phyloP scores from a whole-genome alignment of 345 rosid genomes.

The Brassica nigra region DNA sequence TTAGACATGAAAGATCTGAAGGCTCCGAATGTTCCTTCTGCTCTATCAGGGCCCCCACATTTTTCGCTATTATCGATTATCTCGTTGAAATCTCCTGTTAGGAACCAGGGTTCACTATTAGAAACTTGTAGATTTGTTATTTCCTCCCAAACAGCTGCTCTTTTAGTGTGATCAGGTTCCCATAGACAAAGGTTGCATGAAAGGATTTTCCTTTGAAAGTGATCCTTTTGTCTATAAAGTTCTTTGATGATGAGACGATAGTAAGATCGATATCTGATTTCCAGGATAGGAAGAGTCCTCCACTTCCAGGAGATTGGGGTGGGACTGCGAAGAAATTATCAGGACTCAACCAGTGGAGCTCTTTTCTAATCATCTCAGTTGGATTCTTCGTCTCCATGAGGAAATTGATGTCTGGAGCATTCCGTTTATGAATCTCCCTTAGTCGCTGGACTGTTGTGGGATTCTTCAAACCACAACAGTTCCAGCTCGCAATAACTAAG shows the following conservation, averaged over 20 bases:
- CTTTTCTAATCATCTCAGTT: neutral
- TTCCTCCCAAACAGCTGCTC: neutral
- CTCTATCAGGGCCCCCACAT: no score
- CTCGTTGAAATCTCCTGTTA: neutral
- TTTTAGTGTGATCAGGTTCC: neutral
- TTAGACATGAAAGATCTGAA: no score
- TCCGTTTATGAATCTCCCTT: neutral
- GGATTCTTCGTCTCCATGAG: neutral
- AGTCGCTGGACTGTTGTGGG: no score
- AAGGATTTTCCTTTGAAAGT: neutral
- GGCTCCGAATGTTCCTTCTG: no score
- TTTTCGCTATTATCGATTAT: neutral
- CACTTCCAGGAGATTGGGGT: no score
- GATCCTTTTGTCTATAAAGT: neutral
- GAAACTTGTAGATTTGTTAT: neutral
- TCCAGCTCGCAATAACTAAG: neutral
- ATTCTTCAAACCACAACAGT: neutral
- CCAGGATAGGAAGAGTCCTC: no score
- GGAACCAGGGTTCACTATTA: neutral
- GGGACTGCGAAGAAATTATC: no score
- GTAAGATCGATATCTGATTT: neutral
- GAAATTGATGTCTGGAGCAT: neutral
- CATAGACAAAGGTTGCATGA: neutral
- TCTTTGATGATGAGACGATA: neutral
- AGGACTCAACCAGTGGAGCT: neutral